Evolutionary conservation across 305 asterid species (phyloP).

Genomic region (Fraxinus latifolia): DNA sequence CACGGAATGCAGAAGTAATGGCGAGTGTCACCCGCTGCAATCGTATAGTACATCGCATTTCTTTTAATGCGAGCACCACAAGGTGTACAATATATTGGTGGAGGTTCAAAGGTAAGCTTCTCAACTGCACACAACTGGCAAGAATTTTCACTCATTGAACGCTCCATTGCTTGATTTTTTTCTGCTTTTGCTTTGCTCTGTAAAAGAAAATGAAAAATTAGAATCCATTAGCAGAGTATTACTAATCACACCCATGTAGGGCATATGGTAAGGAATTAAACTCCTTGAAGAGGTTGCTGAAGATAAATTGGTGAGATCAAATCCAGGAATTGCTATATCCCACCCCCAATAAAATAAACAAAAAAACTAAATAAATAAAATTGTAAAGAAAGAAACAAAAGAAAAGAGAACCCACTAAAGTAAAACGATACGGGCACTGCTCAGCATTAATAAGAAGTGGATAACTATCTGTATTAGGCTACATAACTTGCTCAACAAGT

Average conservation of each 20-base stretch:
- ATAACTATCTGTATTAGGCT: background rate
- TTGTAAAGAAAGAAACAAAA: background rate
- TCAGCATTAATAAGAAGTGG: background rate
- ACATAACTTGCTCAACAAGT: background rate
- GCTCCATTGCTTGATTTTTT: slow-evolving; percentile 89
- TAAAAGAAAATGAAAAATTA: slow-evolving; percentile 22
- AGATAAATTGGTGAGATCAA: slow-evolving; percentile 9
- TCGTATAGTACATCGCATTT: slow-evolving; percentile 86
- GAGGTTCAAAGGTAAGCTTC: slow-evolving; percentile 88
- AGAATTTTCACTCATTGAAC: slow-evolving; percentile 81
- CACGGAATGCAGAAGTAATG: slow-evolving; percentile 85
- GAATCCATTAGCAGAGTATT: slow-evolving; percentile 13
- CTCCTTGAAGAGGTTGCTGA: slow-evolving; percentile 16
- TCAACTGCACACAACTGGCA: slow-evolving; percentile 98
- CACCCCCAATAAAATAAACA: background rate
- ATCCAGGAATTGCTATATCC: slow-evolving; percentile 14
- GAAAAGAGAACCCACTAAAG: background rate
- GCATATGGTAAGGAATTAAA: slow-evolving; percentile 13
- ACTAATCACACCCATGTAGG: slow-evolving; percentile 10
- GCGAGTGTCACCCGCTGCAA: slow-evolving; percentile 81
- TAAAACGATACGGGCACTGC: background rate
- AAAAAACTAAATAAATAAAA: background rate
- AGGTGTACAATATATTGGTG: slow-evolving; percentile 80
- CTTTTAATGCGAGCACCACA: slow-evolving; percentile 96
- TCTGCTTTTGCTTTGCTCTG: slow-evolving; percentile 96